Percentiles rank a stretch among this genome's conserved stretches.
These are phyloP conservation scores for Colletotrichum nymphaeae DNA, from an alignment of 2,329 filamentous ascomycete genomes.

Conservation along the genomic window DNA sequence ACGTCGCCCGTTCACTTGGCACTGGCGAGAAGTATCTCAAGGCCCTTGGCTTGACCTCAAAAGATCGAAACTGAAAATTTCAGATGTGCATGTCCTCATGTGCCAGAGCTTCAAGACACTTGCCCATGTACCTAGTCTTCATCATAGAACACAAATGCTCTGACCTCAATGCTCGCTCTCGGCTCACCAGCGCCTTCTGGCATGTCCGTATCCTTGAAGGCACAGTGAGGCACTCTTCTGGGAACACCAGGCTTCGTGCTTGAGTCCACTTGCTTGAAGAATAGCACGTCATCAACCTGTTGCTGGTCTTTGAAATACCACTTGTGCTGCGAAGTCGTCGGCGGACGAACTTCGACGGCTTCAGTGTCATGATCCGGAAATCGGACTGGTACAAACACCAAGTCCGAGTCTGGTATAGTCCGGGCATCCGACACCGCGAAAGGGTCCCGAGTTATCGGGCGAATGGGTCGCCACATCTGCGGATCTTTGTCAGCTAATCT, in stretches of 20 bases:
- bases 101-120: too few relatives aligned
- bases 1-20: neutral
- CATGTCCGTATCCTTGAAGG: conserved; percentile 55
- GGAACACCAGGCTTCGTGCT: conserved; percentile 57
- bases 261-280: conserved; percentile 76
- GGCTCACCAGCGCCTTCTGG: conserved; percentile 66
- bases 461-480: conserved; percentile 42
- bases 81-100: too few relatives aligned
- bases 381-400: conserved; percentile 50
- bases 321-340: conserved; percentile 55
- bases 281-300: conserved; percentile 62
- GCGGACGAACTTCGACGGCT: conserved; percentile 59
- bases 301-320: conserved; percentile 67
- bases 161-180: conserved; percentile 77
- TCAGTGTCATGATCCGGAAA: conserved; percentile 43
- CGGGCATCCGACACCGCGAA: conserved; percentile 63
- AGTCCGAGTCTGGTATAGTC: conserved; percentile 61
- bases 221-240: conserved; percentile 60
- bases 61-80: neutral
- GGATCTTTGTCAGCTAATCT: conserved; percentile 59
- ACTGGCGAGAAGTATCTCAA: neutral
- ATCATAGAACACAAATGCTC: conserved; percentile 71
- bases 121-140: conserved; percentile 11
- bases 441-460: conserved; percentile 58
- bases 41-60: neutral